Conservation (phyloP, 257 asterid species). For the Plantago ovata region DNA sequence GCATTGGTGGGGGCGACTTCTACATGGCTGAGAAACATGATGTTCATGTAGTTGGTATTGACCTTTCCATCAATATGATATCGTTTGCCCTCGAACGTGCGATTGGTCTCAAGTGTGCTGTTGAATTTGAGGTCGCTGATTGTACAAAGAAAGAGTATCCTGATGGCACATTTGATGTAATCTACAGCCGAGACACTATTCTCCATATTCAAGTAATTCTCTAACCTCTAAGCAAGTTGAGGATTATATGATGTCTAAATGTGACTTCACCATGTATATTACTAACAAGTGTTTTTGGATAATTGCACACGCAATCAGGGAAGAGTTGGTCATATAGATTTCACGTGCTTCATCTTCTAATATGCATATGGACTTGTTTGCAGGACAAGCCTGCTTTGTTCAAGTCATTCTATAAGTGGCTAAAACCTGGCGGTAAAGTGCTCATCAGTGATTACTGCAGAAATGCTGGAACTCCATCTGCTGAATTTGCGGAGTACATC, state of each 20-base stretch:
- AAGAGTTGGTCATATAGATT: too few relatives aligned
- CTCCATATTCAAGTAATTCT: slow-evolving; percentile 76
- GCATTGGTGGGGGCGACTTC: slow-evolving; percentile 97
- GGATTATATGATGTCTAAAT: too few relatives aligned
- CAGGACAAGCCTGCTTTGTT: slow-evolving; percentile 97
- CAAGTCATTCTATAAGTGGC: slow-evolving; percentile 89
- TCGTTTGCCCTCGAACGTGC: slow-evolving; percentile 97
- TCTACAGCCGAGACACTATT: slow-evolving; percentile 92
- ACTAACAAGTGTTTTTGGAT: too few relatives aligned
- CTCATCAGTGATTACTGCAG: slow-evolving; percentile 91
- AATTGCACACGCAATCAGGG: too few relatives aligned
- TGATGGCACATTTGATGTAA: slow-evolving; percentile 70
- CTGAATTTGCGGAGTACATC: slow-evolving; percentile 65
- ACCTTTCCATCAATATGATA: slow-evolving; percentile 87
- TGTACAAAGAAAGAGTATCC: slow-evolving; percentile 87
- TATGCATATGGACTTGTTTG: neutral
- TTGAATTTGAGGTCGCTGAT: slow-evolving; percentile 97
- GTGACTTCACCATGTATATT: too few relatives aligned
- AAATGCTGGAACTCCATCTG: slow-evolving; percentile 65
- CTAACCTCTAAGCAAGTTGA: too few relatives aligned
- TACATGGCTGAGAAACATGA: slow-evolving; percentile 88
- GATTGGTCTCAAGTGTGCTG: slow-evolving; percentile 79
- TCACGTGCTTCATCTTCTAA: neutral
- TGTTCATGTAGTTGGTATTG: slow-evolving; percentile 91
- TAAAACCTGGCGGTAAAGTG: slow-evolving; percentile 94